Conservation (phyloP, 306 rosid genomes). For the Ochetophila trinervis region DNA sequence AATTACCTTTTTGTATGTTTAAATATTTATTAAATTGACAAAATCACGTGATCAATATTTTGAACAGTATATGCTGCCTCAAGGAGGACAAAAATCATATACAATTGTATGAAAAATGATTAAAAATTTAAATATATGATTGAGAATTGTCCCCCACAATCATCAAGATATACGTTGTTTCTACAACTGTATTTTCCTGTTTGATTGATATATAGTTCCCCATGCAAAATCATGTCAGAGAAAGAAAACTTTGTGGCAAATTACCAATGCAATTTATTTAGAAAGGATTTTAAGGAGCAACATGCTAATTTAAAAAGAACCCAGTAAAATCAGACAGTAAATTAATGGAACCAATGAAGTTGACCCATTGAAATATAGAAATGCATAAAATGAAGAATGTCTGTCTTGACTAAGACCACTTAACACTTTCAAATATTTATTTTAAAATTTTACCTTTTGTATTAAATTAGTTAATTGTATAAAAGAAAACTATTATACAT, state of each 20-base stretch:
- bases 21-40: constrained; percentile 3
- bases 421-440: not conserved
- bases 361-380: not conserved
- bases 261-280: too few species aligned
- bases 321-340: not conserved
- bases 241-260: too few species aligned
- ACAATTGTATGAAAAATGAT: not conserved
- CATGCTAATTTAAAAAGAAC: too few species aligned
- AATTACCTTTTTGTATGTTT: not conserved
- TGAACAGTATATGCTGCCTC: not conserved
- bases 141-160: constrained; percentile 16
- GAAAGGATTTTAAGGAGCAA: too few species aligned
- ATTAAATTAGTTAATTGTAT: not conserved
- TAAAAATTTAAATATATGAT: not conserved
- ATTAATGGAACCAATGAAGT: not conserved
- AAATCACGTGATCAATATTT: constrained; percentile 11
- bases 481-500: not conserved
- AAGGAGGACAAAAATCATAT: constrained; percentile 16
- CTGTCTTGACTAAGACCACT: constrained; percentile 18
- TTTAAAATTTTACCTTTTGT: not conserved
- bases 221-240: not conserved
- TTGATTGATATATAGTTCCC: constrained; percentile 5
- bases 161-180: constrained; percentile 3
- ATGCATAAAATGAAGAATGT: constrained; percentile 10
- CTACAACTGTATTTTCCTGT: constrained; percentile 4